Percentiles rank a stretch among this genome's conserved stretches.
These are phyloP conservation scores for Cryptosporidium parvum DNA, from an alignment of 169 alveolate genomes.

Conservation along the genomic window DNA sequence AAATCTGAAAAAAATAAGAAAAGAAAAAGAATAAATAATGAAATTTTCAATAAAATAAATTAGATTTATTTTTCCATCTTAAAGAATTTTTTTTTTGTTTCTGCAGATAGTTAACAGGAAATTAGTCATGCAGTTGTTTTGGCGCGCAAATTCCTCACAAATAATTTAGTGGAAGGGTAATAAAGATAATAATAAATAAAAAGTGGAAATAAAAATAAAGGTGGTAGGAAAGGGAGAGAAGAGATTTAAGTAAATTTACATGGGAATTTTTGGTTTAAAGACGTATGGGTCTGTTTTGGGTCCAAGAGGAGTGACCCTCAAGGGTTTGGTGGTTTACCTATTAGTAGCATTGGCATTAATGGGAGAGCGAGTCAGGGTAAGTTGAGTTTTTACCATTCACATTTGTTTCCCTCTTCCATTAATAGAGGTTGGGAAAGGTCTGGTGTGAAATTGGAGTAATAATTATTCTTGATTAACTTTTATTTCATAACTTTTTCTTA, in stretches of 20 bases:
- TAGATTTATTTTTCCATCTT: not conserved
- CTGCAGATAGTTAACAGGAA: no score
- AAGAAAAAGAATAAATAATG: no score
- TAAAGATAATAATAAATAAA: not conserved
- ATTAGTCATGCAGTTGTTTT: not conserved
- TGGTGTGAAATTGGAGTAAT: not conserved
- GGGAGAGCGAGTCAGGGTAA: not conserved
- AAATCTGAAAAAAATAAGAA: not conserved
- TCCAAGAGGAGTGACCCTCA: not conserved
- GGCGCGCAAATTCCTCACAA: constrained; percentile 28
- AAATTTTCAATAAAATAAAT: no score
- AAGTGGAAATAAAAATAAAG: constrained; percentile 1
- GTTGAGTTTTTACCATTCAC: not conserved
- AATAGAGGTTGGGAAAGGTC: not conserved
- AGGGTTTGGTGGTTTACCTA: not conserved
- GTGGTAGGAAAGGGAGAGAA: not conserved
- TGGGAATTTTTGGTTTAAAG: constrained; percentile 1
- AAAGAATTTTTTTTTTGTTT: no score
- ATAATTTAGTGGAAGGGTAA: constrained; percentile 5
- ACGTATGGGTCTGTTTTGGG: not conserved
- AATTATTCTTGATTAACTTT: no score
- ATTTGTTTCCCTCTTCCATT: not conserved
- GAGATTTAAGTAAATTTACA: not conserved
- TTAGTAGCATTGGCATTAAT: not conserved
- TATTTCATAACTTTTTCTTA: not conserved